Conservation (phyloP, 805 yeast genomes). For the Saturnispora mendoncae region DNA sequence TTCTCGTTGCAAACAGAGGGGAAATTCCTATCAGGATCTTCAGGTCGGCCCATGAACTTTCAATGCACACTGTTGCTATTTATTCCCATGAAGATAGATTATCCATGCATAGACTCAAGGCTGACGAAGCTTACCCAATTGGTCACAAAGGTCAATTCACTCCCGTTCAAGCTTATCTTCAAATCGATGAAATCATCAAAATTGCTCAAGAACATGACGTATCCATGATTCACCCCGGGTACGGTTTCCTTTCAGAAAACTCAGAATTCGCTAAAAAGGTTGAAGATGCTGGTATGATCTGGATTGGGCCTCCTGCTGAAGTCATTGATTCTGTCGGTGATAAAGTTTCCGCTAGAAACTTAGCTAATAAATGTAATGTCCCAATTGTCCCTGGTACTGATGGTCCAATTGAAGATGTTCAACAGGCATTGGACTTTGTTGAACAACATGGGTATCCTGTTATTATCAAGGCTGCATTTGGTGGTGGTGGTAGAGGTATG, state of each 20-base stretch:
- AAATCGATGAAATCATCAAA: slow-evolving; percentile 71
- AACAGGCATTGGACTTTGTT: slow-evolving; percentile 72
- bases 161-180: slow-evolving; percentile 87
- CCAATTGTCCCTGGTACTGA: slow-evolving; percentile 96
- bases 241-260: slow-evolving; percentile 92
- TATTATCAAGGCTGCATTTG: slow-evolving; percentile 96
- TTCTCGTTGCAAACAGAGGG: slow-evolving; percentile 92
- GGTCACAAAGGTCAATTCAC: slow-evolving; percentile 83
- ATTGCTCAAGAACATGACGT: slow-evolving; percentile 82
- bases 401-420: slow-evolving; percentile 61
- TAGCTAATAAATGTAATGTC: slow-evolving; percentile 81
- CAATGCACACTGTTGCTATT: slow-evolving; percentile 74
- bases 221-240: slow-evolving; percentile 94
- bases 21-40: slow-evolving; percentile 95
- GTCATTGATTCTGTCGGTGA: slow-evolving; percentile 86
- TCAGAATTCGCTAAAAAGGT: slow-evolving; percentile 93
- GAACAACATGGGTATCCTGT: slow-evolving; percentile 74
- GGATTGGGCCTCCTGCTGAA: slow-evolving; percentile 95
- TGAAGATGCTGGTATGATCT: slow-evolving; percentile 71
- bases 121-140: slow-evolving; percentile 75
- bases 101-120: slow-evolving; percentile 74
- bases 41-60: slow-evolving; percentile 75
- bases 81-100: slow-evolving; percentile 87
- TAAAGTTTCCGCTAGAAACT: slow-evolving; percentile 93
- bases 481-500: slow-evolving; percentile 98